Percentiles rank a stretch among this genome's conserved stretches.
These are phyloP conservation scores for Solanum gandarillasii DNA, from an alignment of 257 asterid species.

Conservation along the genomic window DNA sequence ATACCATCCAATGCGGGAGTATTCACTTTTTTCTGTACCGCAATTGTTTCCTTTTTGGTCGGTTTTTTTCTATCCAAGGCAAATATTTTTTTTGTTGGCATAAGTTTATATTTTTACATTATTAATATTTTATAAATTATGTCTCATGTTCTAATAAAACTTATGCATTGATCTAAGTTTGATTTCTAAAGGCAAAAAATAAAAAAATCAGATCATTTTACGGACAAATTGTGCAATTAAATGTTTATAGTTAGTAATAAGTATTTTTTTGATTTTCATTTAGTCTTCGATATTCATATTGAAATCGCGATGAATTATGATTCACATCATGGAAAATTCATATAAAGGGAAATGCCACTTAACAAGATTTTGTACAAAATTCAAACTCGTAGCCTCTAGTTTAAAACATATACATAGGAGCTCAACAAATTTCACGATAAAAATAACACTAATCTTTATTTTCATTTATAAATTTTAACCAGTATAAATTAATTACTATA, in stretches of 20 bases:
- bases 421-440: neutral
- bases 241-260: no score
- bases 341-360: neutral
- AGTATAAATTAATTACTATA: no score
- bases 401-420: neutral
- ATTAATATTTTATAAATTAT: no score
- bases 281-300: neutral
- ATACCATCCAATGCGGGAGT: neutral
- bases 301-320: no score
- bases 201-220: no score
- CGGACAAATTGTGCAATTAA: neutral
- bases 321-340: neutral
- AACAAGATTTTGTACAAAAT: neutral
- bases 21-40: neutral
- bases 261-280: no score
- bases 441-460: neutral
- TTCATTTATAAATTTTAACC: no score
- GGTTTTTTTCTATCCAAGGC: neutral
- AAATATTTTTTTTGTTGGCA: neutral
- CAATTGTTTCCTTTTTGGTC: neutral
- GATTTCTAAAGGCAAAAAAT: neutral
- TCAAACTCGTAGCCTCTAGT: neutral
- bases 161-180: neutral
- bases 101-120: no score
- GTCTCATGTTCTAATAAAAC: no score